Evolutionary conservation across 768 basidiomycete species (phyloP), one percentile per base, ranked within the genome.

Genomic region (Mycena galopus): DNA sequence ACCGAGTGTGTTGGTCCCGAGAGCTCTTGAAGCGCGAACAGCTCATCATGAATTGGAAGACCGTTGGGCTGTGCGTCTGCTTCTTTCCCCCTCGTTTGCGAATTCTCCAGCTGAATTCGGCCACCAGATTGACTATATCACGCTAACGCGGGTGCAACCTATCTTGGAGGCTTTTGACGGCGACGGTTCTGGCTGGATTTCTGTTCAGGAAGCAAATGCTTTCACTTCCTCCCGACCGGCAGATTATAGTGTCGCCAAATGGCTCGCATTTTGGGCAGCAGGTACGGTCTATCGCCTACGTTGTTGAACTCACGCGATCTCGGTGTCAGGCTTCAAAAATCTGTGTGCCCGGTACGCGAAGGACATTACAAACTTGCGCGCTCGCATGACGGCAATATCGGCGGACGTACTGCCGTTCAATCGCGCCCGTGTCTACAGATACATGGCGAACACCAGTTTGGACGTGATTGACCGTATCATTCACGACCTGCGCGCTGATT

Each of bases 131-230:
- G 76, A 79, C 9, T 84, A 84, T 62, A 82, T 86, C 77, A 84
- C 82, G 33, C 79, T 82, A 19, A 79, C 83, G 7, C 82, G 83
- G 67, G 77, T 85, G 7, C 85, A 85, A 60, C 82, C 84, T 14
- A 85, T 86, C 60, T 76, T 84, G 0, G 68, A 70, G 16, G 68
- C 68, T 7, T 29, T 70, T 42, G 68, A 64, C 61, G 68, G 42
- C 29, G 61, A 70, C 30, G 51, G 25, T 10, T 55, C 68, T 29
- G 68, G 68, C 14, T 70, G 51, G 50, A 57, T 70, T 35, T 55
- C 50, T 5, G 27, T 70, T 29, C 9, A 4, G 5, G 68, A 64
- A 33, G 39, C 68, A 1, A 70, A 70, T n/a, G 3, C 23, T 25
- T 70, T 70, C 56, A 57, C 51, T 11, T 19, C 67, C 19, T 69